phyloP scores from a whole-genome alignment of 129 eudicot genomes.

The Silybum marianum region DNA sequence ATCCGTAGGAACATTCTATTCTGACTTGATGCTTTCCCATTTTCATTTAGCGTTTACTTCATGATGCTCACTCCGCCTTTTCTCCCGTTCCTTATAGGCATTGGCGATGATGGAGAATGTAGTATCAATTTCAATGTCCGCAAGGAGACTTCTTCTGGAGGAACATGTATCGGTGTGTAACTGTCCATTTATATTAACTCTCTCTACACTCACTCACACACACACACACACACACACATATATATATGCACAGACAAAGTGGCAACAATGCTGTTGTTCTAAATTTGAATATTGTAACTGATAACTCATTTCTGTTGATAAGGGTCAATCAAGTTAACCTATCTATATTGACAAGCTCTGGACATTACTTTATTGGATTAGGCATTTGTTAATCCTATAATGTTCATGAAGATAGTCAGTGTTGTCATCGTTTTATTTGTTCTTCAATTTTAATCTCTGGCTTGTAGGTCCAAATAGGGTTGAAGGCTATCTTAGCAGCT shows the following conservation, averaged over 20 bases:
- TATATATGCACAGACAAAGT: not conserved
- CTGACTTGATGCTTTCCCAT: constrained; percentile 21
- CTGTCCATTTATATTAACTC: constrained; percentile 10
- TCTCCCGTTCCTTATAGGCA: constrained; percentile 45
- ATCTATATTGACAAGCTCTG: not conserved
- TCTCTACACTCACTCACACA: not conserved
- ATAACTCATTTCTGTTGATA: not conserved
- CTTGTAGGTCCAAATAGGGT: not conserved
- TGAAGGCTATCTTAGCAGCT: not conserved
- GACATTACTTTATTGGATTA: not conserved
- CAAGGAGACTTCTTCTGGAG: constrained; percentile 85
- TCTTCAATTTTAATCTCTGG: not conserved
- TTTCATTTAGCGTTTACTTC: constrained; percentile 1
- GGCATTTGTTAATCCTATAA: not conserved
- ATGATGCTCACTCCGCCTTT: constrained; percentile 2
- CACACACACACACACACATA: not conserved
- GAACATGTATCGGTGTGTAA: constrained; percentile 79
- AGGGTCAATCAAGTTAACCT: not conserved
- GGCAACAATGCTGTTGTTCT: not conserved
- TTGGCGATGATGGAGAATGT: constrained; percentile 75
- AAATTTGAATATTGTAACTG: not conserved
- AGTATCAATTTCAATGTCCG: constrained; percentile 77
- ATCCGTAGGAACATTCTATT: not conserved
- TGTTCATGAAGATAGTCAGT: not conserved
- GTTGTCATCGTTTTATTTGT: not conserved